Evolutionary conservation across 139 green algal genomes (phyloP).

Genomic region (Auxenochlorella pyrenoidosa): DNA sequence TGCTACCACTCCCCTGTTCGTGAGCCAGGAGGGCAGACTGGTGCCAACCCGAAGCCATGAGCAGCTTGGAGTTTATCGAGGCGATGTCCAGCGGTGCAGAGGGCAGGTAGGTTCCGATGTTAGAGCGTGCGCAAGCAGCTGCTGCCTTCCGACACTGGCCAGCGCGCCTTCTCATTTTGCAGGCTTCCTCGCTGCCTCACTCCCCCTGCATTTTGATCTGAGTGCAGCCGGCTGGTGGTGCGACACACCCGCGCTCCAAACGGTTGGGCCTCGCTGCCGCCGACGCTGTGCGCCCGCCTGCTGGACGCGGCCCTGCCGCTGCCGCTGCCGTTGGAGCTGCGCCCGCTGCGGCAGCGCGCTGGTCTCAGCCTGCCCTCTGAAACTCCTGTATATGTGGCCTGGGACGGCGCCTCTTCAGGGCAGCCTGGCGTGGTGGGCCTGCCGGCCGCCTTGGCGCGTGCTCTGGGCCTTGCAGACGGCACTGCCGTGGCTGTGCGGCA

Average conservation of each 20-base stretch:
- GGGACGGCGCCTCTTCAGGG: slow-evolving; percentile 46
- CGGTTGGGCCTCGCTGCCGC: slow-evolving; percentile 63
- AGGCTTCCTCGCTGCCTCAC: neutral
- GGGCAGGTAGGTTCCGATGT: neutral
- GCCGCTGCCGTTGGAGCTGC: slow-evolving; percentile 52
- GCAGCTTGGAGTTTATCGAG: slow-evolving; percentile 50
- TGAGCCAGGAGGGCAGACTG: too few species aligned
- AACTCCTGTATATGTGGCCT: slow-evolving; percentile 36
- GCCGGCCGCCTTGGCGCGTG: slow-evolving; percentile 47
- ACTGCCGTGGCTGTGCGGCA: slow-evolving; percentile 22
- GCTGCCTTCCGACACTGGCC: neutral
- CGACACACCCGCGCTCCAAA: slow-evolving; percentile 46
- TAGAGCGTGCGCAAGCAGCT: neutral
- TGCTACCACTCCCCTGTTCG: neutral
- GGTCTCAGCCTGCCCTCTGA: neutral
- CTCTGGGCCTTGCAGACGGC: slow-evolving; percentile 57
- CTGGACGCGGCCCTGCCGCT: slow-evolving; percentile 1
- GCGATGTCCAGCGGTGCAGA: slow-evolving; percentile 4
- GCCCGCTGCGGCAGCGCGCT: neutral
- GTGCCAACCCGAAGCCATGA: neutral
- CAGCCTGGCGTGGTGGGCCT: slow-evolving; percentile 53
- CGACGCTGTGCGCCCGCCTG: slow-evolving; percentile 37
- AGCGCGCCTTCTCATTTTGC: neutral
- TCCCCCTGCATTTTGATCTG: neutral
- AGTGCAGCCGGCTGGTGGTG: slow-evolving; percentile 39